Evolutionary conservation across 2,329 filamentous ascomycete species (phyloP).

Genomic region (Fonsecaea nubica): DNA sequence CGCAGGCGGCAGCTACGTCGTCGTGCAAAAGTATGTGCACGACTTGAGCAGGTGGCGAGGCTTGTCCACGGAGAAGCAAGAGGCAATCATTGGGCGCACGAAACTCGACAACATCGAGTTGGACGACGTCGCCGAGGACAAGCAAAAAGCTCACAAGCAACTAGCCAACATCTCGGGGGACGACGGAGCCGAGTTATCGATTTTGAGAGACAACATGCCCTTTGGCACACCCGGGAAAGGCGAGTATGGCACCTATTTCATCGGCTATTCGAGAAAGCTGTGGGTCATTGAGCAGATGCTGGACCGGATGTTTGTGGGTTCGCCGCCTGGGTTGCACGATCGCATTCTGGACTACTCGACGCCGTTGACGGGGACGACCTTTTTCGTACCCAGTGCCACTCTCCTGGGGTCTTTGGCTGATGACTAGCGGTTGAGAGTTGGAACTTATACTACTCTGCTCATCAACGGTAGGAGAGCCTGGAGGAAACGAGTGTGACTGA

Average conservation of each 20-base stretch:
- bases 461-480: not conserved
- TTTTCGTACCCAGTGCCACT: slow-evolving; percentile 59
- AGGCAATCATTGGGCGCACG: slow-evolving; percentile 63
- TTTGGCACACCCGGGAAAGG: slow-evolving; percentile 61
- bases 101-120: slow-evolving; percentile 66
- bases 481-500: not conserved
- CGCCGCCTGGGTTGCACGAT: slow-evolving; percentile 62
- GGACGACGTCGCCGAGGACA: slow-evolving; percentile 55
- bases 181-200: slow-evolving; percentile 58
- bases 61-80: slow-evolving; percentile 60
- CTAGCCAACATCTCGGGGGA: slow-evolving; percentile 62
- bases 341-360: slow-evolving; percentile 62
- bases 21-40: slow-evolving; percentile 66
- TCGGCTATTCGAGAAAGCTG: slow-evolving; percentile 60
- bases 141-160: slow-evolving; percentile 62
- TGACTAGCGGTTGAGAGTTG: not conserved
- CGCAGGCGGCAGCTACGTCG: slow-evolving; percentile 63
- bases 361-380: slow-evolving; percentile 59
- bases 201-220: slow-evolving; percentile 67
- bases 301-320: slow-evolving; percentile 63
- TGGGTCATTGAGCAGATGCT: slow-evolving; percentile 67
- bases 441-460: not conserved
- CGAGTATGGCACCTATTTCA: slow-evolving; percentile 66
- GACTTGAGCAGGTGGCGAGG: slow-evolving; percentile 57
- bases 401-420: slow-evolving; percentile 44